Percentiles rank a stretch among this genome's conserved stretches.
Evolutionary conservation across 2,329 filamentous ascomycete species (phyloP).

Genomic region (Hirsutella rhossiliensis): DNA sequence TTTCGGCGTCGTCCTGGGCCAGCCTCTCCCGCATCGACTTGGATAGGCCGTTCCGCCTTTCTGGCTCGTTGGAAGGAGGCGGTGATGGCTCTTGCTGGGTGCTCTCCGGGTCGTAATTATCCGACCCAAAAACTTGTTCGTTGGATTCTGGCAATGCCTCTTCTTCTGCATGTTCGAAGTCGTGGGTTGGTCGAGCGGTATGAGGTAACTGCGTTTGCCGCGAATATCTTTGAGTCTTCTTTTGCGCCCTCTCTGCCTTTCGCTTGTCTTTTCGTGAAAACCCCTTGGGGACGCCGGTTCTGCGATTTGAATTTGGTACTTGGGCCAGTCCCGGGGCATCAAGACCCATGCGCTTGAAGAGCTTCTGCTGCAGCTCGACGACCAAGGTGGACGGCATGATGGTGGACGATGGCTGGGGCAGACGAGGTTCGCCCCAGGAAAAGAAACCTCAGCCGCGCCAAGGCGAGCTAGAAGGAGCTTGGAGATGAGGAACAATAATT

Average conservation of each 20-base stretch:
- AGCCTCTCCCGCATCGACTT: constrained; percentile 38
- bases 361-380: constrained; percentile 22
- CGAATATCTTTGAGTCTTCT: constrained; percentile 31
- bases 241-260: constrained; percentile 51
- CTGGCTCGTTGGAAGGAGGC: constrained; percentile 17
- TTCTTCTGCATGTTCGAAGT: background rate
- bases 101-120: constrained; percentile 10
- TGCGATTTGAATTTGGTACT: background rate
- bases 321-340: constrained; percentile 12
- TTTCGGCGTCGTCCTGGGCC: constrained; percentile 76
- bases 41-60: constrained; percentile 8
- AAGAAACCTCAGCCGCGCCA: background rate
- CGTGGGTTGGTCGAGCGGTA: background rate
- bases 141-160: constrained; percentile 4
- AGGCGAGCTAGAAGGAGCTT: too few species aligned
- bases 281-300: constrained; percentile 4
- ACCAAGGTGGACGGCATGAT: constrained; percentile 14
- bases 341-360: constrained; percentile 24
- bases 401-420: background rate
- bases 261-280: constrained; percentile 49
- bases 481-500: too few species aligned
- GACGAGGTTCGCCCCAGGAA: background rate
- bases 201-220: background rate
- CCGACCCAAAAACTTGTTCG: background rate
- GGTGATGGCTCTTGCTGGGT: constrained; percentile 11